Conservation (phyloP, 768 basidiomycete genomes). For the Ephemerocybe angulata region DNA sequence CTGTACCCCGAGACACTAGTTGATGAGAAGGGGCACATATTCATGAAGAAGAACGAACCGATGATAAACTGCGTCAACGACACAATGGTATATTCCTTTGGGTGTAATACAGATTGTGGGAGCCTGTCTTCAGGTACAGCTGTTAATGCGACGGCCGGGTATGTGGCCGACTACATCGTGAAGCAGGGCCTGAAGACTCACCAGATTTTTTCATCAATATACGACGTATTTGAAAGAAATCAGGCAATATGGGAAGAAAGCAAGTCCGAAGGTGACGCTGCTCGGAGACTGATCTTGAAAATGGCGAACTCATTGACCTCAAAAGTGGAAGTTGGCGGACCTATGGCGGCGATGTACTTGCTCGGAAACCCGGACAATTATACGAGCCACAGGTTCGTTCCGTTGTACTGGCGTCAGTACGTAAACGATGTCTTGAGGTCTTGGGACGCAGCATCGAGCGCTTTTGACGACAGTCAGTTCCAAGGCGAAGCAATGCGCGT, state of each 20-base stretch:
- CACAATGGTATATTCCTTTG: constrained; percentile 21
- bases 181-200: constrained; percentile 29
- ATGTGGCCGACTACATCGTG: constrained; percentile 31
- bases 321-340: background rate
- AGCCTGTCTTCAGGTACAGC: constrained; percentile 32
- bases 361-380: background rate
- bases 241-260: background rate
- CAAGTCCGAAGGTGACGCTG: background rate
- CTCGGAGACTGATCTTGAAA: background rate
- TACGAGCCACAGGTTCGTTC: background rate
- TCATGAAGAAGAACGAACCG: constrained; percentile 26
- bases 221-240: constrained; percentile 19
- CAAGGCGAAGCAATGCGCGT: too few relatives aligned
- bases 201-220: constrained; percentile 17
- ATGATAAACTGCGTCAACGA: constrained; percentile 27
- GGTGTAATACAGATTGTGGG: constrained; percentile 31
- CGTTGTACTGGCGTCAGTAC: constrained; percentile 1
- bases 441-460: too few relatives aligned
- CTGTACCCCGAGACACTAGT: constrained; percentile 18
- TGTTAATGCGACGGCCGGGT: constrained; percentile 29
- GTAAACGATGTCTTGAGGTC: background rate
- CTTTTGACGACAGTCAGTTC: too few relatives aligned
- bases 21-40: constrained; percentile 21
- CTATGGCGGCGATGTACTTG: background rate
- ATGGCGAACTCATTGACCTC: background rate